These are phyloP conservation scores for Endogone sp. DNA, from an alignment of 192 early-diverging fungal species.

Conservation along the genomic window DNA sequence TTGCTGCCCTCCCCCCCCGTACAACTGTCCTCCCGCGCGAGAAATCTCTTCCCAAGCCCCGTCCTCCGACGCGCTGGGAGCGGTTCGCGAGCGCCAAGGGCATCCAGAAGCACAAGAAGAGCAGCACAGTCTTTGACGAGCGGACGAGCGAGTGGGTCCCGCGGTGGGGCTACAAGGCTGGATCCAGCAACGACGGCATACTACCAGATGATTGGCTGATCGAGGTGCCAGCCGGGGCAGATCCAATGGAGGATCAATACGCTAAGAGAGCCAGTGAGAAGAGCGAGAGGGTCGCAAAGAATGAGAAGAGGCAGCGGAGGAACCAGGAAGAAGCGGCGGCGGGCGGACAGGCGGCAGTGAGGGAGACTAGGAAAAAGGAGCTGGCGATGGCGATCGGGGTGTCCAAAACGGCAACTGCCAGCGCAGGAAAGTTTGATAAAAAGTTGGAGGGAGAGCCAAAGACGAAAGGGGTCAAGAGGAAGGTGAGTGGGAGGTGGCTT, in stretches of 20 bases:
- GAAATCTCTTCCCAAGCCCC: conserved; percentile 88
- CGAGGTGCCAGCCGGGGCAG: conserved; percentile 79
- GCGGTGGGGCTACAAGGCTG: conserved; percentile 86
- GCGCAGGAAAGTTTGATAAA: conserved; percentile 89
- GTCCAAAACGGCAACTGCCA: conserved; percentile 84
- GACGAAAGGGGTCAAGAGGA: conserved; percentile 75
- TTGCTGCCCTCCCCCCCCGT: conserved; percentile 72
- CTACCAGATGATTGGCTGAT: conserved; percentile 81
- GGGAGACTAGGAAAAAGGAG: conserved; percentile 65
- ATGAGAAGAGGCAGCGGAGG: conserved; percentile 78
- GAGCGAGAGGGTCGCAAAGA: conserved; percentile 85
- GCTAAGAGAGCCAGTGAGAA: conserved; percentile 74
- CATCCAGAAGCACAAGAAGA: conserved; percentile 83
- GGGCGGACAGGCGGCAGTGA: conserved; percentile 44
- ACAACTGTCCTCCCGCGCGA: conserved; percentile 77
- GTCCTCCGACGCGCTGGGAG: conserved; percentile 95
- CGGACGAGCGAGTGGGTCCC: conserved; percentile 76
- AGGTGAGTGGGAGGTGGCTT: conserved; percentile 17
- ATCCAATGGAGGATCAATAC: conserved; percentile 89
- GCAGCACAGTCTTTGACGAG: conserved; percentile 83
- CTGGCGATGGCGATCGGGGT: conserved; percentile 68
- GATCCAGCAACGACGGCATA: conserved; percentile 66
- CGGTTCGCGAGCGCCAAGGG: conserved; percentile 97
- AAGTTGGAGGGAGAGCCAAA: conserved; percentile 77
- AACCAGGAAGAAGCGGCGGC: conserved; percentile 82